A percentile compares a stretch with the other conserved stretches of the same genome.
Evolutionary conservation across 257 asterid species (phyloP).

Genomic region (Fraxinus quadrangulata): DNA sequence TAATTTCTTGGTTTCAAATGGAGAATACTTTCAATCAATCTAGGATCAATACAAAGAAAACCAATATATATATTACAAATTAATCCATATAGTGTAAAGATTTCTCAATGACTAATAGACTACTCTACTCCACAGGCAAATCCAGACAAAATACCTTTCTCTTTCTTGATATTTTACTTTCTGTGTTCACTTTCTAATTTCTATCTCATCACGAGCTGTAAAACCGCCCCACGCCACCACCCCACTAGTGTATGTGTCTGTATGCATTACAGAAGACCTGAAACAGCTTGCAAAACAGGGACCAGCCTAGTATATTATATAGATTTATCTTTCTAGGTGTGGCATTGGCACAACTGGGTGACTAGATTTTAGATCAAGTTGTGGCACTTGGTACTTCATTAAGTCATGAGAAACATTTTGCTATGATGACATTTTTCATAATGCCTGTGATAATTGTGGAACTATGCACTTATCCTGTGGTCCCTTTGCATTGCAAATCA

Average conservation of each 20-base stretch:
- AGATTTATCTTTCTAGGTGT: conserved; percentile 5
- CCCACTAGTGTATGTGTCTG: conserved; percentile 15
- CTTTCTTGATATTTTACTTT: conserved; percentile 25
- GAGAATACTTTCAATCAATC: conserved; percentile 22
- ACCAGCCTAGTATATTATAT: conserved; percentile 34
- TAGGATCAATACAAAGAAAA: conserved; percentile 24
- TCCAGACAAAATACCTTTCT: conserved; percentile 52
- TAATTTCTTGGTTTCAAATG: conserved; percentile 26
- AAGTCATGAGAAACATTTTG: conserved; percentile 6
- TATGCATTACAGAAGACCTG: conserved; percentile 30
- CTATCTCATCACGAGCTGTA: conserved; percentile 65
- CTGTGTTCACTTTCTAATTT: conserved; percentile 37
- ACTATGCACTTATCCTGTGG: not conserved
- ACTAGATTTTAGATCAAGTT: conserved; percentile 13
- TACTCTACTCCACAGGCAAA: conserved; percentile 38
- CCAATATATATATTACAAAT: not conserved
- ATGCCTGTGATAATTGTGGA: not conserved
- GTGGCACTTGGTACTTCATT: not conserved
- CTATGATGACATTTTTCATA: not conserved
- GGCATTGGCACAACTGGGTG: conserved; percentile 34
- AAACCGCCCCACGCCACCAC: conserved; percentile 31
- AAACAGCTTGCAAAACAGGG: conserved; percentile 55
- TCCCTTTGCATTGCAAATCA: not conserved
- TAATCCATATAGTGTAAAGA: conserved; percentile 22
- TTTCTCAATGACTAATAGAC: conserved; percentile 31